These are phyloP conservation scores for Spirogloea muscicola DNA, from an alignment of 139 green algal genomes.

Conservation along the genomic window DNA sequence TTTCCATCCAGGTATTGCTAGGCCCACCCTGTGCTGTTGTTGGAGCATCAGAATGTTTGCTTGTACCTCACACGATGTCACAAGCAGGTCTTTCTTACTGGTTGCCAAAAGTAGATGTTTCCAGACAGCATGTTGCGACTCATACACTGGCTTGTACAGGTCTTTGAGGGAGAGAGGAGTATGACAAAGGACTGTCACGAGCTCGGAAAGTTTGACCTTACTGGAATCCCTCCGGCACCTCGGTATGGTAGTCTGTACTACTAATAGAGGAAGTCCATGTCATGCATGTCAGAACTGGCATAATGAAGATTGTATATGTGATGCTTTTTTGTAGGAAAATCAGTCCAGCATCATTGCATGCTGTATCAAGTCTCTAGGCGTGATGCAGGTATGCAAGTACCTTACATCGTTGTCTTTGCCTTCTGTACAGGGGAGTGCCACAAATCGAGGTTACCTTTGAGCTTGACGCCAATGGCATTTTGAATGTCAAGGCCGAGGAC, in stretches of 20 bases:
- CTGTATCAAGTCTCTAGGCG: neutral
- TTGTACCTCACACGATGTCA: no score
- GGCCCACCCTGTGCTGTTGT: no score
- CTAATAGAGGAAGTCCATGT: neutral
- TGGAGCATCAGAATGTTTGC: no score
- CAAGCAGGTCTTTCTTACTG: no score
- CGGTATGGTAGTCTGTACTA: conserved; percentile 15
- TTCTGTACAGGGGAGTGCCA: conserved; percentile 46
- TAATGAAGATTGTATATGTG: neutral
- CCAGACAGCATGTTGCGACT: no score
- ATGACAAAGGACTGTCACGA: conserved; percentile 62
- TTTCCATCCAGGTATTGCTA: conserved; percentile 57
- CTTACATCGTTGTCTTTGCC: no score
- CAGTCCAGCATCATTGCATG: neutral
- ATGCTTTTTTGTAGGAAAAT: neutral
- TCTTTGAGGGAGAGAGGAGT: conserved; percentile 61
- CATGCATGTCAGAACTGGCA: conserved; percentile 3
- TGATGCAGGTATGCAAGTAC: no score
- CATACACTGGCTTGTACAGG: conserved; percentile 42
- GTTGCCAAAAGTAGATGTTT: no score
- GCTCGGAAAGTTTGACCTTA: conserved; percentile 64
- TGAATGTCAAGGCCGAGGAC: conserved; percentile 61
- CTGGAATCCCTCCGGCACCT: conserved; percentile 53
- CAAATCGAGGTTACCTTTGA: conserved; percentile 67
- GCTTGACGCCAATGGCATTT: conserved; percentile 63